Evolutionary conservation across 345 rosid genomes (phyloP).

Genomic region (Arabidopsis arenosa): DNA sequence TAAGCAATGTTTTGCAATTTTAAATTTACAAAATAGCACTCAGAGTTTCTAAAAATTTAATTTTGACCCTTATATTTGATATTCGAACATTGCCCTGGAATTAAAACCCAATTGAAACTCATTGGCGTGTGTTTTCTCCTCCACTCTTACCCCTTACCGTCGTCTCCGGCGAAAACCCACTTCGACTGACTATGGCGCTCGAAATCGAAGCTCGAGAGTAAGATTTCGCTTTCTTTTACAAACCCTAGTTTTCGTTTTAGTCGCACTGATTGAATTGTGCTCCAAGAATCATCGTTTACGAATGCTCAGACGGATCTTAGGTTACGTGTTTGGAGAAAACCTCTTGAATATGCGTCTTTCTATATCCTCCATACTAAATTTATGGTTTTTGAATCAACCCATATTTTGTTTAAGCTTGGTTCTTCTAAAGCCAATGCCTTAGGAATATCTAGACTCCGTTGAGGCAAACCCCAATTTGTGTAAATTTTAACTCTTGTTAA

Average conservation of each 20-base stretch:
- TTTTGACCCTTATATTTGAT: constrained; percentile 1
- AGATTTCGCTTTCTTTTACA: constrained; percentile 28
- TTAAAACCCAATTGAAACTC: constrained; percentile 12
- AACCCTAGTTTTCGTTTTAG: neutral
- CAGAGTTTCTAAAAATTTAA: neutral
- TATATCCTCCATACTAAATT: neutral
- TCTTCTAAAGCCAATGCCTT: constrained; percentile 17
- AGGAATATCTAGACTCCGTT: neutral
- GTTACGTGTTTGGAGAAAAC: constrained; percentile 22
- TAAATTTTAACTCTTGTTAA: neutral
- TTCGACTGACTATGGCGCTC: constrained; percentile 60
- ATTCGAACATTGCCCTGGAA: neutral
- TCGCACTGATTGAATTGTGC: neutral
- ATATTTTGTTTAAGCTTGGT: neutral
- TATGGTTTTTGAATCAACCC: neutral
- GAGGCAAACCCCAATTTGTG: neutral
- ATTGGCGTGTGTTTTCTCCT: constrained; percentile 6
- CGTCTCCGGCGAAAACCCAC: constrained; percentile 38
- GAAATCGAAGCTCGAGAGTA: constrained; percentile 99
- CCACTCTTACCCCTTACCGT: neutral
- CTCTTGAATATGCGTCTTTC: neutral
- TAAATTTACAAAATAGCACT: neutral
- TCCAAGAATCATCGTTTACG: constrained; percentile 20
- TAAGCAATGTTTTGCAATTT: neutral
- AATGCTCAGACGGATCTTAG: constrained; percentile 32